Base-by-base conservation (phyloP, 2,329 filamentous ascomycete species). In the Trichoderma polysporum region DNA sequence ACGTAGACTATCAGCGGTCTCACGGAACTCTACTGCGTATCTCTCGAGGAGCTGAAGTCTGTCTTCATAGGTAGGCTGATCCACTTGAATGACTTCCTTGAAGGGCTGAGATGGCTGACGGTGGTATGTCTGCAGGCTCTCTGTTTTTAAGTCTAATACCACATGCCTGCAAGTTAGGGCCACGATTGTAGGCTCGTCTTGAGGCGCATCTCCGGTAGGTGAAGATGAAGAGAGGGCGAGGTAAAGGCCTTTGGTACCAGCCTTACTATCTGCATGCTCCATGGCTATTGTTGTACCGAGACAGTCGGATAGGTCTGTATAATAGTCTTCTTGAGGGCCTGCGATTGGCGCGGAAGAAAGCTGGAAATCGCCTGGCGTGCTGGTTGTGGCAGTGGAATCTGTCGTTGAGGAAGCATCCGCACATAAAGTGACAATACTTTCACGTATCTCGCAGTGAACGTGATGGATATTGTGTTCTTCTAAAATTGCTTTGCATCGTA, bases 191-290 rank as follows among this genome's bases (percentile, higher is more conserved):
- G 53, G 41, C 41, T 39, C 22, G 12, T 19, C 31, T 31, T 13
- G 39, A n/a, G n/a, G n/a, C n/a, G n/a, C n/a, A n/a, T n/a, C n/a
- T n/a, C n/a, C n/a, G n/a, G n/a, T n/a, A n/a, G 27, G n/a, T 8
- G 19, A 39, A 15, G 62, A 25, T 7, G 53, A 22, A 15, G 45
- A 27, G 17, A 61, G n/a, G 29, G 29, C 45, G 52, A 66, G 50
- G n/a, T 66, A 66, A 15, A 66, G 15, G 22, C 62, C 37, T 17
- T 66, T 66, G 1, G 52, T 66, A 17, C 62, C 50, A 61, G 45
- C n/a, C 6, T 19, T 5, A n/a, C 27, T 9, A n/a, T 52, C 58
- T 8, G 13, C 12, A 39, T 39, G 39, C 15, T 49, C 50, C 39
- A 59, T 66, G 19, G 62, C 15, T 35, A 66, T 66, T 6, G 19